Evolutionary conservation across 441 rosid genomes (phyloP).

Genomic region (Populus trichocarpa): DNA sequence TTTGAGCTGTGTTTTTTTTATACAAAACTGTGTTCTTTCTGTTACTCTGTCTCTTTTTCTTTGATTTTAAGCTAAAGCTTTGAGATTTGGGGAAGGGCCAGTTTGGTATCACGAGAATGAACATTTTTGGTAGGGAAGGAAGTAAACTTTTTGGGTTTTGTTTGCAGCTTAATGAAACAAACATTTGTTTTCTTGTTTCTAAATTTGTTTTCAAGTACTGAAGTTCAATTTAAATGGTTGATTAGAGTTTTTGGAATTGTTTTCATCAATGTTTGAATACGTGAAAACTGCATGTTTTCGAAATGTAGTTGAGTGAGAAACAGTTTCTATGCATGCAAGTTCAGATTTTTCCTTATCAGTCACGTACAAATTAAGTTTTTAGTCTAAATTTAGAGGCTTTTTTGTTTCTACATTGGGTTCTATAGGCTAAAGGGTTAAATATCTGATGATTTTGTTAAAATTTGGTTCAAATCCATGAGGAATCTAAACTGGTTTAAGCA

Average conservation of each 20-base stretch:
- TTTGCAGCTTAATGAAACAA: constrained; percentile 6
- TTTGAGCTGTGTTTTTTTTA: constrained; percentile 6
- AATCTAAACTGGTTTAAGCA: constrained; percentile 60
- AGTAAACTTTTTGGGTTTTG: neutral
- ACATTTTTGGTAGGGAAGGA: neutral
- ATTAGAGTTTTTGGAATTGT: neutral
- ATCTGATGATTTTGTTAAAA: constrained; percentile 33
- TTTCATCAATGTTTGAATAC: neutral
- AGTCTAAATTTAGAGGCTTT: constrained; percentile 1
- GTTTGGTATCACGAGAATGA: constrained; percentile 5
- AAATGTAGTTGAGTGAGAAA: constrained; percentile 31
- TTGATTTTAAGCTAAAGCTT: constrained; percentile 23
- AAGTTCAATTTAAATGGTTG: constrained; percentile 9
- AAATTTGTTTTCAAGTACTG: neutral
- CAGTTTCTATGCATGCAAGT: constrained; percentile 20
- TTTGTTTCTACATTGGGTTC: constrained; percentile 16
- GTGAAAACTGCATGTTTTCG: constrained; percentile 1
- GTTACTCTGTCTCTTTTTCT: constrained; percentile 11
- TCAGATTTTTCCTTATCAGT: constrained; percentile 2
- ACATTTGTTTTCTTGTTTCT: neutral
- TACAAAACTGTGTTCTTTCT: constrained; percentile 10
- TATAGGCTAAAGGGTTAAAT: constrained; percentile 4
- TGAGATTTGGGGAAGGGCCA: constrained; percentile 17
- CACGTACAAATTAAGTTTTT: neutral
- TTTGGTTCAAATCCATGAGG: constrained; percentile 44